Base-by-base conservation (phyloP, 1,139 yeast genomes). In the Yarrowia galli region DNA sequence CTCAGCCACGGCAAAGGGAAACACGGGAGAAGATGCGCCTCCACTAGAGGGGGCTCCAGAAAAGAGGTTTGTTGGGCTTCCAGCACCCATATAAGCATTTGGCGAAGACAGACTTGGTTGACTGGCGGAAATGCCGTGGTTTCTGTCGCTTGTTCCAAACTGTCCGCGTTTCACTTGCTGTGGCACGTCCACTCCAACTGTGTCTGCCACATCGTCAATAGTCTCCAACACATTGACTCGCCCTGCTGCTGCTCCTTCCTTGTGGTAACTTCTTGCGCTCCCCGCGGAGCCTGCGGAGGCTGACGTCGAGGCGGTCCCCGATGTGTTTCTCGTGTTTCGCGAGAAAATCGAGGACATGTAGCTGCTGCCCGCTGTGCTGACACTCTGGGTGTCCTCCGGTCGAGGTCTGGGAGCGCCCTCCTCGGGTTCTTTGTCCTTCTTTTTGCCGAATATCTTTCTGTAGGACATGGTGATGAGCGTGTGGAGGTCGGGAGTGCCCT, bases 331-430 rank as follows among this genome's bases (percentile, higher is more conserved):
- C 6, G 66, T 61, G 15, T 61, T 61, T n/a, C 43, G 43, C 35
- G 66, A 61, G 16, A 61, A 61, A 38, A 61, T 46, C 18, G 66
- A 61, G 45, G 56, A 46, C 66, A 61, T 61, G 28, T 61, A 61
- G 15, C 54, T 61, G 45, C 66, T 46, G 10, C 66, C 56, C 12
- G 56, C 66, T n/a, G 46, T 58, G 16, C 10, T 58, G 42, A 58
- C 51, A 8, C 64, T 58, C 51, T 58, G 51, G 42, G 64, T 28
- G 16, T 58, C 64, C 16, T 58, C 64, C 5, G 64, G 32, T 9
- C 64, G 49, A 1, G 49, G 51, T 43, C 51, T 56, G 15, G 63
- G 64, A 2, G 64, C 32, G 45, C 38, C 46, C 54, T 48, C 56
- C n/a, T 40, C 43, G 43, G 66, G 56, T 25, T 61, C 66, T 36